A percentile compares a stretch with the other conserved stretches of the same genome.
Conservation (phyloP, 176 grass and related monocot genomes). For the Themeda triandra region DNA sequence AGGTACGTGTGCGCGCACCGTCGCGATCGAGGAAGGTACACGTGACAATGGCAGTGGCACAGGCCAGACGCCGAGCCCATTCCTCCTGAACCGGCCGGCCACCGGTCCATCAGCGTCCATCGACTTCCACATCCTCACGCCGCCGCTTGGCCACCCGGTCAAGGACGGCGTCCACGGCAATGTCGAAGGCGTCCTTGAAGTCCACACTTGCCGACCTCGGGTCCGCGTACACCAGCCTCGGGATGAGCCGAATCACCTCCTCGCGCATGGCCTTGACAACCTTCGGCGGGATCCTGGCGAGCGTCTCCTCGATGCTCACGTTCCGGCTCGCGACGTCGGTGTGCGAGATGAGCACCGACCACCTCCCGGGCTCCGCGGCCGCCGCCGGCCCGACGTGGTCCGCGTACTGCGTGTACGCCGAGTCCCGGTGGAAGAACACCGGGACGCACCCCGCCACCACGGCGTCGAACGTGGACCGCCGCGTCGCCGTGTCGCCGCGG, state of each 20-base stretch:
- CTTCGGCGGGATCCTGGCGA: conserved; percentile 11
- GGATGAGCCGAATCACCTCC: conserved; percentile 54
- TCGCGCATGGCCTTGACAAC: conserved; percentile 44
- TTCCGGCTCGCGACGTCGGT: conserved; percentile 24
- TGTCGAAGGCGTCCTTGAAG: conserved; percentile 61
- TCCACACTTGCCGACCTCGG: conserved; percentile 9
- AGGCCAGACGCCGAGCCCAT: background rate
- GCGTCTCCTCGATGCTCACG: conserved; percentile 48
- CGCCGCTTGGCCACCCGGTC: conserved; percentile 29
- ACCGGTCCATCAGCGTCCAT: background rate
- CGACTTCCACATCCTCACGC: background rate
- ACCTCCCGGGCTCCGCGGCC: conserved; percentile 26
- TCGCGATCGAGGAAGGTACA: background rate
- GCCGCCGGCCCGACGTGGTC: conserved; percentile 30
- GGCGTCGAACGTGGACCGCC: conserved; percentile 64
- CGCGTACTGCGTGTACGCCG: conserved; percentile 62
- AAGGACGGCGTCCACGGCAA: conserved; percentile 45
- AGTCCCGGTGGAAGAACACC: conserved; percentile 54
- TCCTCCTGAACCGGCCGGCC: background rate
- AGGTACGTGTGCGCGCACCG: background rate
- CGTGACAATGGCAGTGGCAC: background rate
- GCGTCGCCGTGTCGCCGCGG: conserved; percentile 50
- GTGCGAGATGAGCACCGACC: conserved; percentile 54
- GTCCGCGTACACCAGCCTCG: conserved; percentile 58
- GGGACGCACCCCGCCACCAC: conserved; percentile 67